A percentile compares a stretch with the other conserved stretches of the same genome.
These are phyloP conservation scores for Pezicula carpinea DNA, from an alignment of 2,329 filamentous ascomycete species.

Conservation along the genomic window DNA sequence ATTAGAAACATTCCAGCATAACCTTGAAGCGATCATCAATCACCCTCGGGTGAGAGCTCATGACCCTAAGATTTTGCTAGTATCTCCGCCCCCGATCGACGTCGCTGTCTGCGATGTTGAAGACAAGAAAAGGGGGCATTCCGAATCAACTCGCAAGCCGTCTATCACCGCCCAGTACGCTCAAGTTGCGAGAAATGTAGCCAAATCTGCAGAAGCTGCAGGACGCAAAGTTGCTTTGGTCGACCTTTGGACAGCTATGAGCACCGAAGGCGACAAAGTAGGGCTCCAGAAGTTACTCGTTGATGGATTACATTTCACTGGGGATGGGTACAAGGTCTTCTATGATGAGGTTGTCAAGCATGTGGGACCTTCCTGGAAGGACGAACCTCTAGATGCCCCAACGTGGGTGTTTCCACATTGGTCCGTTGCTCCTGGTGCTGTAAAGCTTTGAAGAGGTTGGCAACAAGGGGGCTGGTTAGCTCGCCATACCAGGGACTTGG, in stretches of 20 bases:
- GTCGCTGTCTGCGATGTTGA: slow-evolving; percentile 35
- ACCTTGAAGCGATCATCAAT: slow-evolving; percentile 65
- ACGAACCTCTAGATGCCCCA: slow-evolving; percentile 12
- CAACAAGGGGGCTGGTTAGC: too few relatives aligned
- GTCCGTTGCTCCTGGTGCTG: slow-evolving; percentile 15
- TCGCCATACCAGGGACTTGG: too few relatives aligned
- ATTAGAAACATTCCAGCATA: slow-evolving; percentile 67
- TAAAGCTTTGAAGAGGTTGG: neutral
- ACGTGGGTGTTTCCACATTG: slow-evolving; percentile 25
- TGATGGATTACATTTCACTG: slow-evolving; percentile 27
- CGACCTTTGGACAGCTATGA: slow-evolving; percentile 76
- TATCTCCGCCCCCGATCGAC: slow-evolving; percentile 80
- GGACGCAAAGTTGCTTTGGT: slow-evolving; percentile 52
- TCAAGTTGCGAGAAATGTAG: slow-evolving; percentile 50
- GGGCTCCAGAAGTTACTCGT: slow-evolving; percentile 17
- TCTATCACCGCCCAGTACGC: slow-evolving; percentile 59
- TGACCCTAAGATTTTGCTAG: slow-evolving; percentile 66
- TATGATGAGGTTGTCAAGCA: slow-evolving; percentile 17
- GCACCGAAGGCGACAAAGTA: slow-evolving; percentile 46
- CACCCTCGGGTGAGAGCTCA: slow-evolving; percentile 69
- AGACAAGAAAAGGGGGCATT: slow-evolving; percentile 24
- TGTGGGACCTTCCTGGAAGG: slow-evolving; percentile 19
- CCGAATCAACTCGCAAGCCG: slow-evolving; percentile 49
- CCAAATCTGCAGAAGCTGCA: slow-evolving; percentile 13
- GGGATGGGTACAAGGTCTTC: slow-evolving; percentile 25